Evolutionary conservation across 1,139 yeast species (phyloP).

Genomic region (Geotrichum reessii): DNA sequence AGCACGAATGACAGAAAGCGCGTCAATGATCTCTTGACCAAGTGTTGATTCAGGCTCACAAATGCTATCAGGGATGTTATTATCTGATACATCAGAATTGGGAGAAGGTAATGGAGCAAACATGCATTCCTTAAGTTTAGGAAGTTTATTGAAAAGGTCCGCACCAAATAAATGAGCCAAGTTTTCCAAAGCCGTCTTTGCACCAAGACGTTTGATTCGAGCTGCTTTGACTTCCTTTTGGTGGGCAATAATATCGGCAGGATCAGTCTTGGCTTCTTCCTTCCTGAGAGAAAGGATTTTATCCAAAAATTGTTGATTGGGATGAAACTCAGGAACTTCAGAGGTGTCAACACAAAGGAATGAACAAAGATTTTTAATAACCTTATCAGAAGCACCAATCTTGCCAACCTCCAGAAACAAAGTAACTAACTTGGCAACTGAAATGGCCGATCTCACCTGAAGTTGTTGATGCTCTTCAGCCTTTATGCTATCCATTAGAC

Average conservation of each 20-base stretch:
- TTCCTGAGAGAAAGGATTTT: constrained; percentile 69
- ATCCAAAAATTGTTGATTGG: constrained; percentile 53
- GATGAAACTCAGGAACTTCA: constrained; percentile 88
- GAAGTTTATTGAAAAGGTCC: constrained; percentile 53
- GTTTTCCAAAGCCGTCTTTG: constrained; percentile 61
- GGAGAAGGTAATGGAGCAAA: constrained; percentile 54
- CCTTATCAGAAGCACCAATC: constrained; percentile 73
- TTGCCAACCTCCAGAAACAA: constrained; percentile 56
- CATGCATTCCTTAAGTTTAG: constrained; percentile 63
- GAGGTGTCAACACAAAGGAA: constrained; percentile 92
- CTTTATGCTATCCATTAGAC: constrained; percentile 90
- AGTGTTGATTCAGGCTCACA: constrained; percentile 43
- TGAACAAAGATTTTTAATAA: constrained; percentile 84
- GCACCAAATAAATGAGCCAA: constrained; percentile 45
- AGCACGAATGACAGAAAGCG: constrained; percentile 75
- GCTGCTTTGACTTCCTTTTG: constrained; percentile 68
- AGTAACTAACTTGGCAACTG: constrained; percentile 60
- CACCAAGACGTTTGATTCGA: constrained; percentile 76
- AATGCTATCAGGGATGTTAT: constrained; percentile 33
- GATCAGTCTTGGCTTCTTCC: constrained; percentile 70
- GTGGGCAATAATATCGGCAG: constrained; percentile 58
- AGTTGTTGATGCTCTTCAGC: constrained; percentile 61
- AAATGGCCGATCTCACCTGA: constrained; percentile 64
- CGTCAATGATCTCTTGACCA: constrained; percentile 84
- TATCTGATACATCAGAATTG: constrained; percentile 26